Percentiles rank a stretch among this genome's conserved stretches.
Evolutionary conservation across 768 basidiomycete genomes (phyloP).

Genomic region (Lactarius hatsudake): DNA sequence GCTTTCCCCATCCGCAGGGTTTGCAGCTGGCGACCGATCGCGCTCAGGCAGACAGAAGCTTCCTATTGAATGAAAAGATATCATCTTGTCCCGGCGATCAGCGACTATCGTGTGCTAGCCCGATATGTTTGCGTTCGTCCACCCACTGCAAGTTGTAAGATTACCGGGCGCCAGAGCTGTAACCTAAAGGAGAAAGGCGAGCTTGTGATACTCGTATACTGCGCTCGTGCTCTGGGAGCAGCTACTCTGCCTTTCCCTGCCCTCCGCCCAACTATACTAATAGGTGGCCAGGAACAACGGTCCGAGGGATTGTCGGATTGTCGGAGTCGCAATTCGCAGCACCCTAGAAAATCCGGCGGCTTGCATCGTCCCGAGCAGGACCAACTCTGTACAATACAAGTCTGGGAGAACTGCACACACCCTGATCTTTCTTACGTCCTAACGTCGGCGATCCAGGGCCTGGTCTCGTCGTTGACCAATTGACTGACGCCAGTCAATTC

Average conservation of each 20-base stretch:
- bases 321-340: background rate
- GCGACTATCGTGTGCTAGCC: conserved; percentile 7
- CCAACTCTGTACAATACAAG: background rate
- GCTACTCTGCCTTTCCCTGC: background rate
- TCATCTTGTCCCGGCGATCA: background rate
- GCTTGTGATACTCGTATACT: conserved; percentile 4
- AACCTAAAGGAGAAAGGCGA: conserved; percentile 1
- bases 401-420: background rate
- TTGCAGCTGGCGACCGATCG: background rate
- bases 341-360: background rate
- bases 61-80: background rate
- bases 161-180: background rate
- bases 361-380: background rate
- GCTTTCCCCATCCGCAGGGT: conserved; percentile 13
- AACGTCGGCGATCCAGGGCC: background rate
- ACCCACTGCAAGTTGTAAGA: background rate
- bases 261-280: background rate
- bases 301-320: background rate
- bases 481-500: background rate
- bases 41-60: background rate
- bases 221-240: background rate
- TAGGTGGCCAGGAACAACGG: background rate
- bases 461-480: background rate
- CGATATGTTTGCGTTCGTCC: conserved; percentile 5
- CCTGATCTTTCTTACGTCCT: background rate